Evolutionary conservation across 2,329 filamentous ascomycete genomes (phyloP), one percentile per base, ranked within the genome.

Genomic region (Claviceps sp.): DNA sequence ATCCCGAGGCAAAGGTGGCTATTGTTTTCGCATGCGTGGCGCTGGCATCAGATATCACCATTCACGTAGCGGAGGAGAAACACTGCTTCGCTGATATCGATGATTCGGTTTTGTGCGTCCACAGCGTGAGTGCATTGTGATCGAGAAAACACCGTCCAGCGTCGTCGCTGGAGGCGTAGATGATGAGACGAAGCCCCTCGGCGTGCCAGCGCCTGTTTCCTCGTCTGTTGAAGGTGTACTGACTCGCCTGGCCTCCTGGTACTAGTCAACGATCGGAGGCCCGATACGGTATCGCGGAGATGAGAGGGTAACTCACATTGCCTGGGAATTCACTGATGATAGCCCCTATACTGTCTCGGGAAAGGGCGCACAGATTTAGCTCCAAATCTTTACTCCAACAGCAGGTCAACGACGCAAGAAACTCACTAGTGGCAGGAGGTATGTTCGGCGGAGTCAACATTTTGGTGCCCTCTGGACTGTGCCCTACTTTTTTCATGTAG

Each of bases 221-320:
- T 72, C 68, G 20, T 66, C 65, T 17, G 72, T 57, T 0, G 71
- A 72, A 1, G 74, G 74, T 2, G 74, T 76, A 48, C 66, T 68
- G 13, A 77, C 61, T 5, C 74, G 67, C n/a, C 61, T 67, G 4
- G 74, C 74, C 63, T 77, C 74, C 74, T 77, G 49, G 17, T 9
- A 4, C 9, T 39, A n/a, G 29, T 45, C n/a, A 47, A 9, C 9
- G 14, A 50, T 5, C 9, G 5, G 17, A 9, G 16, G 16, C 26
- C 14, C 7, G 17, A 4, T 36, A 3, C 1, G 9, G 16, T 5
- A 16, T 17, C 6, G 48, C 6, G 8, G 39, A 11, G 17, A 4
- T n/a, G 6, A 29, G 13, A 11, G 4, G 22, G 23, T 2, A 6
- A 60, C 63, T 53, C 57, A 69, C 66, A 44, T 64, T 64, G 40